Evolutionary conservation across 2,329 filamentous ascomycete species (phyloP), one percentile per base, ranked within the genome.

Genomic region (Colletotrichum echinochloae): DNA sequence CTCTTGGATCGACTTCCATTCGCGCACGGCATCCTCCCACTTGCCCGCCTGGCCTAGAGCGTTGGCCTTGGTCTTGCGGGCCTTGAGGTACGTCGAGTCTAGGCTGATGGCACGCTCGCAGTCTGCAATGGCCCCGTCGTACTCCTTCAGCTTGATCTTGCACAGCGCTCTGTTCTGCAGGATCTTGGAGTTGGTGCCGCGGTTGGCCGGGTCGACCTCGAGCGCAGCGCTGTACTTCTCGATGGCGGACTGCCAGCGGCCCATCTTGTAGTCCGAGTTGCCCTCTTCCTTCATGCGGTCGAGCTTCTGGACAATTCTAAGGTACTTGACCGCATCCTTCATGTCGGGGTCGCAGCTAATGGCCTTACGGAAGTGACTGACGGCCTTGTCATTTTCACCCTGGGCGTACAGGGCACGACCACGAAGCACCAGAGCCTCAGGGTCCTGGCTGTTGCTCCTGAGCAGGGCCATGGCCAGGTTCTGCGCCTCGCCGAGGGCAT

Each of bases 261-360:
- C 92, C 64, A 90, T 88, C 85, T 98, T 98, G 88, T 97, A 99
- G 28, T 94, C 91, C 7, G 85, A 81, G 80, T 99, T 98, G 70
- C 96, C 96, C 76, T 97, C 94, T 75, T 96, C 92, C 86, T 98
- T 98, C 87, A 94, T 95, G 72, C 93, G 90, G 77, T 97, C 93
- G 28, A 99, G 88, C 83, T 95, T 97, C 83, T 97, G 94, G 54
- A 98, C 94, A 78, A 93, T 92, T 72, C 94, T 90, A 71, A 98
- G 86, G 84, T 94, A 95, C 83, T 94, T 97, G 76, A 97, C 89
- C 9, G 95, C 95, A 73, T 94, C 91, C 76, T 90, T 91, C 84
- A 93, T 96, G 80, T 99, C 96, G 11, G 96, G 96, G 76, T 98
- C 96, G 80, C 95, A 94, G 79, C 88, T 92, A 66, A 97, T 84